Percentiles rank a stretch among this genome's conserved stretches.
Conservation (phyloP, 164 flowering plant genomes). For the Berberis thunbergii region DNA sequence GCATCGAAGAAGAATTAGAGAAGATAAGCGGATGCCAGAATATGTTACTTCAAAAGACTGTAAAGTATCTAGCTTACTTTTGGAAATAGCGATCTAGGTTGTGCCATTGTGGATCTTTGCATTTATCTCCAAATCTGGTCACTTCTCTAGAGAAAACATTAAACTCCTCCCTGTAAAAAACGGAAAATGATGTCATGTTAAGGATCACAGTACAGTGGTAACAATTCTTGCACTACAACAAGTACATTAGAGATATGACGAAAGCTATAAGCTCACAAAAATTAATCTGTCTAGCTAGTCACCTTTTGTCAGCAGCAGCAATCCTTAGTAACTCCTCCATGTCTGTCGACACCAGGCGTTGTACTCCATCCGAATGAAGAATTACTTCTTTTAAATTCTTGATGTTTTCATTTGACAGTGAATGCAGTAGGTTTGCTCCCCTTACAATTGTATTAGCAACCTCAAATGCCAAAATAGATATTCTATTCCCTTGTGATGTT, state of each 20-base stretch:
- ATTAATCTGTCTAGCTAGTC: neutral
- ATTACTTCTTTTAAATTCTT: slow-evolving; percentile 55
- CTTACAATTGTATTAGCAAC: slow-evolving; percentile 36
- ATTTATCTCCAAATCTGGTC: neutral
- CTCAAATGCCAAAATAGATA: slow-evolving; percentile 77
- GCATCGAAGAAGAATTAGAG: slow-evolving; percentile 4
- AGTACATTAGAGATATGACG: too few relatives aligned
- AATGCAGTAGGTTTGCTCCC: slow-evolving; percentile 73
- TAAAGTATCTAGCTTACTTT: slow-evolving; percentile 36
- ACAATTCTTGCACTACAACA: too few relatives aligned
- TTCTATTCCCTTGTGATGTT: slow-evolving; percentile 58
- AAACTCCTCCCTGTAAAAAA: slow-evolving; percentile 3
- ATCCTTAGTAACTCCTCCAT: slow-evolving; percentile 60
- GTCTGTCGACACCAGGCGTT: slow-evolving; percentile 54
- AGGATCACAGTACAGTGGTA: neutral
- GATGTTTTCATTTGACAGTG: slow-evolving; percentile 66
- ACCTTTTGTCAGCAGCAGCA: slow-evolving; percentile 94
- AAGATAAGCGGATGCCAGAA: slow-evolving; percentile 6
- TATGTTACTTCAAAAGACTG: neutral
- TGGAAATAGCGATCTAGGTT: slow-evolving; percentile 40
- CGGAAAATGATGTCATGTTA: neutral
- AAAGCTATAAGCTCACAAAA: neutral
- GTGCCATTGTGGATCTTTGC: slow-evolving; percentile 7
- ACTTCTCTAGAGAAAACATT: slow-evolving; percentile 3
- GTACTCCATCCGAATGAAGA: slow-evolving; percentile 82